These are phyloP conservation scores for Mucor plumbeus DNA, from an alignment of 371 early-diverging fungal species.

Conservation along the genomic window DNA sequence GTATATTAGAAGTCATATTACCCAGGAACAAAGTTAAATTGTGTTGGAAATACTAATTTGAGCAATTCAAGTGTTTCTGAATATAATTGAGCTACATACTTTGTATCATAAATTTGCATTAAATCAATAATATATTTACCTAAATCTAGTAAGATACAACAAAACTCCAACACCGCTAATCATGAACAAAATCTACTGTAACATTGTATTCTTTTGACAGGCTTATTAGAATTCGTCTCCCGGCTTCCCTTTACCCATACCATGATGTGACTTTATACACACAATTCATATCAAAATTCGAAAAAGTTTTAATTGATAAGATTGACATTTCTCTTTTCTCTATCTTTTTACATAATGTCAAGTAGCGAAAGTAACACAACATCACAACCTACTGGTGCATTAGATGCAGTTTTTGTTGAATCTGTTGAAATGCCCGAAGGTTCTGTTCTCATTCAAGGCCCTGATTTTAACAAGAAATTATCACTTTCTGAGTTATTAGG, in stretches of 20 bases:
- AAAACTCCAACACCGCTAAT: neutral
- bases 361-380: conserved; percentile 2
- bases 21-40: no score
- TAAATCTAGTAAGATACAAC: no score
- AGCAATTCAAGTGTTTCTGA: no score
- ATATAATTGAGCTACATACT: no score
- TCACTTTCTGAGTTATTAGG: conserved; percentile 65
- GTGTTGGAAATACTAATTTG: no score
- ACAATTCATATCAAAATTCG: neutral
- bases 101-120: no score
- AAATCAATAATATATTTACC: no score
- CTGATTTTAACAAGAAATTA: conserved; percentile 86
- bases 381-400: conserved; percentile 33
- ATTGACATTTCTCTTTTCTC: neutral
- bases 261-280: neutral
- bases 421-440: conserved; percentile 75
- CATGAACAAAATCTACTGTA: neutral
- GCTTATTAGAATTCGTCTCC: neutral
- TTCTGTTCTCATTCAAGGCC: conserved; percentile 76
- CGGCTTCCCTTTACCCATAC: neutral
- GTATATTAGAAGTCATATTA: no score
- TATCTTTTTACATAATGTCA: conserved; percentile 10
- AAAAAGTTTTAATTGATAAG: neutral
- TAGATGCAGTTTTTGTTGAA: conserved; percentile 73
- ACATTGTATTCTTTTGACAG: neutral